Evolutionary conservation across 2,329 filamentous ascomycete genomes (phyloP), one percentile per base, ranked within the genome.

Genomic region (Hirsutella rhossiliensis): DNA sequence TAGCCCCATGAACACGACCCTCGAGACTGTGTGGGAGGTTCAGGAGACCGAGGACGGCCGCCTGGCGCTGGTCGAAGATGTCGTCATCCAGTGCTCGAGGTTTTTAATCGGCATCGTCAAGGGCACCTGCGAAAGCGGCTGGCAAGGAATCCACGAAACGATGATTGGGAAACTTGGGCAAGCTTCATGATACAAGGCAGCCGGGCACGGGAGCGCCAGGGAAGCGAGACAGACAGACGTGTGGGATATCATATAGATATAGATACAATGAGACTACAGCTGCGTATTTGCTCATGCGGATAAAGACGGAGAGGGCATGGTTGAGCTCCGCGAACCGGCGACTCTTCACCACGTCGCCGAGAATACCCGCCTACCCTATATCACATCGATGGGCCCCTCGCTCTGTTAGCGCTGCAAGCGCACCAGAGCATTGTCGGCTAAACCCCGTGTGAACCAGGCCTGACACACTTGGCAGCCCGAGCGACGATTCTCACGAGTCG

Each of bases 21-120:
- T 78, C 64, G 74, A 78, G 55, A 74, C 73, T 15, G 53, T 64
- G 15, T 78, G 74, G 74, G 58, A 64, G 48, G 54, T 62, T 38
- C 52, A 55, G 31, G 63, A 60, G 45, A 54, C 47, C 3, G 56
- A 53, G 15, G 61, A 54, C 7, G 58, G 54, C 3, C 54, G 47
- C 12, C 50, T 66, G 28, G 67, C 70, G 52, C 48, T 78, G 41
- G 63, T 70, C 5, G 72, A 78, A 58, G 66, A 71, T 13, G 61
- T 72, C 18, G 53, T 60, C n/a, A 71, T 78, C 47, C 63, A 56
- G 38, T 75, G 71, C 54, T 73, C 72, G 17, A 64, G 65, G 44
- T 51, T 77, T 20, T 52, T 78, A 43, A 48, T 74, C 6, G 61
- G 66, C 2, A 59, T 73, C 19, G 66, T 77, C 23, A 75, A 68